phyloP scores from a whole-genome alignment of 139 green algal genomes.

The Tetradesmus obliquus region DNA sequence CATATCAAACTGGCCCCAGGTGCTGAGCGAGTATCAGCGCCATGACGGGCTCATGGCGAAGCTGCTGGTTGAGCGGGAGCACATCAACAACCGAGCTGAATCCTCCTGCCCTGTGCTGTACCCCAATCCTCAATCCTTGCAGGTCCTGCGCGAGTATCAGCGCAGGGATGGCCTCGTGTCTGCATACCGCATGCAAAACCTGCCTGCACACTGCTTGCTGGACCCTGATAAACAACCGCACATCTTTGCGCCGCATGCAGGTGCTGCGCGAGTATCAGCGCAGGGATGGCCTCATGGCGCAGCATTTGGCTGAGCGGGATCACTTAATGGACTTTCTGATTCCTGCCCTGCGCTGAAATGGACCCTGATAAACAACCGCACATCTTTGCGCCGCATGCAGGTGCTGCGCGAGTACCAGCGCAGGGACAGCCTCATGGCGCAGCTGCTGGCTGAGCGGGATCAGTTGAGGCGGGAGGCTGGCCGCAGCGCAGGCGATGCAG shows the following conservation, averaged over 20 bases:
- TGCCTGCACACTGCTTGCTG: neutral
- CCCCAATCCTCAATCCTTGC: too few species aligned
- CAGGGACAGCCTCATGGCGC: conserved; percentile 13
- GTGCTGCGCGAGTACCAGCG: conserved; percentile 39
- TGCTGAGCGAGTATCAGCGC: conserved; percentile 3
- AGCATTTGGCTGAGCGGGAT: conserved; percentile 28
- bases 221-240: too few species aligned
- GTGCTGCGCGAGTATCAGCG: conserved; percentile 37
- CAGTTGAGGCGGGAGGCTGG: neutral
- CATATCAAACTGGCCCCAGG: too few species aligned
- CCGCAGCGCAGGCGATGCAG: neutral
- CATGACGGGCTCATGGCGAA: conserved; percentile 6
- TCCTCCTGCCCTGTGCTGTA: neutral
- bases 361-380: too few species aligned
- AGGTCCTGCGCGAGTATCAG: conserved; percentile 38
- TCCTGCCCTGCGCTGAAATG: neutral
- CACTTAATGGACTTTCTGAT: neutral
- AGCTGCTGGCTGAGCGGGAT: conserved; percentile 39
- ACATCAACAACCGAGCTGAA: neutral
- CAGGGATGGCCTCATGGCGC: conserved; percentile 7
- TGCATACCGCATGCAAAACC: neutral
- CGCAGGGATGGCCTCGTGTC: conserved; percentile 8
- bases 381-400: too few species aligned
- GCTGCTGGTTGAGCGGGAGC: neutral
- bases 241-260: neutral